Evolutionary conservation across 2,329 filamentous ascomycete genomes (phyloP), one percentile per base, ranked within the genome.

Genomic region (Biscogniauxia mediterranea): DNA sequence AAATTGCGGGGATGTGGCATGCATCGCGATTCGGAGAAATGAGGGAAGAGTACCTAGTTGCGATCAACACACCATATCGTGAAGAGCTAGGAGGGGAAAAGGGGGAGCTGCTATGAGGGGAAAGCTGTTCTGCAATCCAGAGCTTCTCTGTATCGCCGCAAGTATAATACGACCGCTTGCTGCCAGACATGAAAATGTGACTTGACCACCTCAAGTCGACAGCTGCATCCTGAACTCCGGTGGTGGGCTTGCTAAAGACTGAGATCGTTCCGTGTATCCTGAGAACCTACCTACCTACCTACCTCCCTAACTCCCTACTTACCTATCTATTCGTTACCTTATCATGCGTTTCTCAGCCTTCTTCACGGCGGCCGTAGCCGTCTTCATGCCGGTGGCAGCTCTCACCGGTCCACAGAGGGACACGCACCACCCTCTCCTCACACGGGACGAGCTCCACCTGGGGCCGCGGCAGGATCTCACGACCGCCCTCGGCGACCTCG

Each of bases 331-430:
- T 46, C 13, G 38, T n/a, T 17, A 46, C 38, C 42, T 51, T 52
- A 60, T 20, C 32, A 60, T 60, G 58, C 28, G 58, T n/a, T 52
- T 52, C 52, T 32, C 49, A 21, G 51, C 20, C 5, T 21, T 51
- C 38, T 56, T 60, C 19, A 53, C 46, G 21, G 52, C 50, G 54
- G 54, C 54, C 15, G 17, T 57, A 17, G 58, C 54, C 23, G 54
- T 53, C 38, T 52, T 46, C 25, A 46, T 56, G 54, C 58, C 58
- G 2, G 23, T 53, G 42, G 32, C 54, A 7, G 46, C 49, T 13
- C 21, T 56, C 28, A 25, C 15, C 49, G 38, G 46, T 17, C 20
- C 20, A 13, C 51, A 26, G 11, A 26, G 19, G 20, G 51, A 21
- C 23, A 21, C 20, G 7, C 17, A 52, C 17, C 13, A 52, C 51